These are phyloP conservation scores for Boletus sp. DNA, from an alignment of 768 basidiomycete genomes.

Conservation along the genomic window DNA sequence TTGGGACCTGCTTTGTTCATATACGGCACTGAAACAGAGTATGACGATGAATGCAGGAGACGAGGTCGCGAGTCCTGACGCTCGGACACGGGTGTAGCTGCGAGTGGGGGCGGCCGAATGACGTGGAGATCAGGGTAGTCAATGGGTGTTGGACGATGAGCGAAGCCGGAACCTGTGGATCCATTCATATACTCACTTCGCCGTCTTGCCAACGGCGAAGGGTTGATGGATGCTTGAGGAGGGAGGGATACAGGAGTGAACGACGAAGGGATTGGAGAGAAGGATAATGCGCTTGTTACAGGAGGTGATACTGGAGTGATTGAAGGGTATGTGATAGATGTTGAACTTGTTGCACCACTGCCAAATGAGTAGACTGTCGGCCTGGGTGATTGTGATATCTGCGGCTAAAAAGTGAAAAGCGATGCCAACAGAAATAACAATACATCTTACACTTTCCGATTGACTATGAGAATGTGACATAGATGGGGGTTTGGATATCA, in stretches of 20 bases:
- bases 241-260: conserved; percentile 57
- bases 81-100: conserved; percentile 65
- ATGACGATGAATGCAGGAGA: conserved; percentile 39
- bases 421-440: conserved; percentile 7
- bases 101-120: conserved; percentile 77
- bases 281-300: conserved; percentile 37
- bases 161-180: conserved; percentile 51
- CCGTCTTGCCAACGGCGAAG: conserved; percentile 69
- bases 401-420: conserved; percentile 10
- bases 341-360: conserved; percentile 37
- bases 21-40: conserved; percentile 25
- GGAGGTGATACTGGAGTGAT: conserved; percentile 41
- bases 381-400: conserved; percentile 38
- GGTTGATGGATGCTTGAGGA: conserved; percentile 83
- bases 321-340: conserved; percentile 54
- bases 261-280: conserved; percentile 37
- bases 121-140: conserved; percentile 81
- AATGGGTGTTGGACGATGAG: conserved; percentile 49
- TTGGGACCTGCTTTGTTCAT: conserved; percentile 41
- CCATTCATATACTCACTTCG: conserved; percentile 80
- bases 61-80: conserved; percentile 73
- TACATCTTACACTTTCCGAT: conserved; percentile 46
- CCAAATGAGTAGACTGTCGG: conserved; percentile 35
- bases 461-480: conserved; percentile 47
- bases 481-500: conserved; percentile 43